These are phyloP conservation scores for Aspergillus sp. DNA, from an alignment of 2,329 filamentous ascomycete genomes.

Conservation along the genomic window DNA sequence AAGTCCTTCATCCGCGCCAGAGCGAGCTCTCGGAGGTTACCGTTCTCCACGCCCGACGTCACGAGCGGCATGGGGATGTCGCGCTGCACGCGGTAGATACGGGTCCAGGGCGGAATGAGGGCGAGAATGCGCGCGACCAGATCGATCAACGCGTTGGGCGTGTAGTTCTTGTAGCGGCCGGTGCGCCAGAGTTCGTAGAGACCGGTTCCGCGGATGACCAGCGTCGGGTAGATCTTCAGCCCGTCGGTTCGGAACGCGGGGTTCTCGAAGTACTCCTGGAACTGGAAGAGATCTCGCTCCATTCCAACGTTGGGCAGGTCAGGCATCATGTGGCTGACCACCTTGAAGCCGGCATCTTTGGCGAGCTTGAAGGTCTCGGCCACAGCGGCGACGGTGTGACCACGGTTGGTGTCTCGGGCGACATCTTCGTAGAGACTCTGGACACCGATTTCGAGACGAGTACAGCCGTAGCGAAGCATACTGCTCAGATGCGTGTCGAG, in stretches of 20 bases:
- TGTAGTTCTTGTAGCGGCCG: constrained; percentile 97
- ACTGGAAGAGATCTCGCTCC: constrained; percentile 95
- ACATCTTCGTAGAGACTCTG: constrained; percentile 98
- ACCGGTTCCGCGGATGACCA: constrained; percentile 94
- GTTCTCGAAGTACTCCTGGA: constrained; percentile 96
- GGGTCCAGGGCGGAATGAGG: constrained; percentile 92
- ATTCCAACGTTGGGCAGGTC: constrained; percentile 97
- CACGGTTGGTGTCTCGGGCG: constrained; percentile 94
- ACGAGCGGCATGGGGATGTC: constrained; percentile 99
- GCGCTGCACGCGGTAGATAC: constrained; percentile 96
- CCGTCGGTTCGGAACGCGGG: constrained; percentile 95
- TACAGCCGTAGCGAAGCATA: constrained; percentile 98
- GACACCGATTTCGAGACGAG: constrained; percentile 88
- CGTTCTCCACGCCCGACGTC: constrained; percentile 97
- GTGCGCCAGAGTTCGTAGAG: constrained; percentile 97
- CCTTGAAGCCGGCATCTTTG: constrained; percentile 98
- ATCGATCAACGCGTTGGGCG: constrained; percentile 92
- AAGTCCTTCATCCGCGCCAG: constrained; percentile 99
- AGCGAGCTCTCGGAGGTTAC: constrained; percentile 89
- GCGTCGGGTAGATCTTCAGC: constrained; percentile 94
- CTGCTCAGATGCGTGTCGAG: constrained; percentile 90
- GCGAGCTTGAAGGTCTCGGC: constrained; percentile 96
- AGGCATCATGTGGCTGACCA: constrained; percentile 99
- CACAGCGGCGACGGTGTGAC: constrained; percentile 91
- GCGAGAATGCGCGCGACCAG: constrained; percentile 95